Conservation (phyloP, 1,284 basidiomycete species). For the Leccinum pallidistipes region DNA sequence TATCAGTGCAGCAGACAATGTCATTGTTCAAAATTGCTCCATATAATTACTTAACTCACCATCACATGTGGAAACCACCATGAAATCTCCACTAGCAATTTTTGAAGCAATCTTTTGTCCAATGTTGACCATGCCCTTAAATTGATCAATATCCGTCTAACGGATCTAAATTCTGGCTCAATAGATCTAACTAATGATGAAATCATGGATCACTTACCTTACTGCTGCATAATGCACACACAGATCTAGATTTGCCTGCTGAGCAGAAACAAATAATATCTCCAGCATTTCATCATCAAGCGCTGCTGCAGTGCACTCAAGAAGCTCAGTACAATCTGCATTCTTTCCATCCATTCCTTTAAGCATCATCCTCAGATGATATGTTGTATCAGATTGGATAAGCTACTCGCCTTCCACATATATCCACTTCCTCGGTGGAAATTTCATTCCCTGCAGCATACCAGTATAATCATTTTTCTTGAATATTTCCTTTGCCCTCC, state of each 20-base stretch:
- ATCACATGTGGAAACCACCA: not conserved
- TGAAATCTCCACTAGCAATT: not conserved
- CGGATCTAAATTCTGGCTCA: not conserved
- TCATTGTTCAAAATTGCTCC: too few species aligned
- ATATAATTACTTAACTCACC: not conserved
- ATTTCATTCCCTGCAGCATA: not conserved
- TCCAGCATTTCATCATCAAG: not conserved
- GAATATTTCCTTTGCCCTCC: constrained; percentile 1
- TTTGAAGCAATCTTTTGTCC: not conserved
- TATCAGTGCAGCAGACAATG: too few species aligned
- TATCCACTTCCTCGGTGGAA: not conserved
- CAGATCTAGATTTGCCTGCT: not conserved
- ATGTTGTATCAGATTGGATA: too few species aligned
- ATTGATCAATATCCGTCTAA: accelerated
- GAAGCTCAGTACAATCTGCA: not conserved
- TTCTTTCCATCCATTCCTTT: not conserved
- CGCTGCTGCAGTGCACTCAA: not conserved
- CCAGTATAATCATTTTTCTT: not conserved
- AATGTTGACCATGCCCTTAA: not conserved
- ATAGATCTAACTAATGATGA: not conserved
- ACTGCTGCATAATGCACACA: not conserved
- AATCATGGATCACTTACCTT: not conserved
- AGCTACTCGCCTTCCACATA: not conserved
- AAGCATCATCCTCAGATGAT: too few species aligned
- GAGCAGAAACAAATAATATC: not conserved